phyloP scores from a whole-genome alignment of 2,329 filamentous ascomycete genomes.

The Epichloe festucae region DNA sequence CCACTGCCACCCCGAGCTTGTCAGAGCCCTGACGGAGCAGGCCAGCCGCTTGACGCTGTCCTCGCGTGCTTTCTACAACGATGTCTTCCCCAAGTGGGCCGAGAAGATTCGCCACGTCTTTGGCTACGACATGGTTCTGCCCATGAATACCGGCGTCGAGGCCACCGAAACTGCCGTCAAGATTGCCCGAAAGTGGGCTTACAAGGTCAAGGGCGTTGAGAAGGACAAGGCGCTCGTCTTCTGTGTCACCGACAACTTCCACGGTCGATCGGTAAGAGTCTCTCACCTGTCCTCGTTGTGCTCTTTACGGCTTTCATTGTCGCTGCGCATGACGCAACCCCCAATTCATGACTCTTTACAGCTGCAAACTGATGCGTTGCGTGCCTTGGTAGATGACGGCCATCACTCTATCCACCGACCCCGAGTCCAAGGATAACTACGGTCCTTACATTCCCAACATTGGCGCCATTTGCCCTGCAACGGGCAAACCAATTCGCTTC shows the following conservation, averaged over 20 bases:
- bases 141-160: constrained; percentile 96
- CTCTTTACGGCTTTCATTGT: neutral
- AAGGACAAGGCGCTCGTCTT: constrained; percentile 75
- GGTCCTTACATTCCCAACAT: constrained; percentile 89
- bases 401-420: constrained; percentile 88
- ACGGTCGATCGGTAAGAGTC: constrained; percentile 70
- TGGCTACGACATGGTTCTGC: constrained; percentile 93
- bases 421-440: constrained; percentile 93
- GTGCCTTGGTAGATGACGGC: constrained; percentile 60
- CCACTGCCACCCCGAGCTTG: constrained; percentile 91
- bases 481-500: constrained; percentile 66
- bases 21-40: constrained; percentile 82
- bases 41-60: constrained; percentile 81
- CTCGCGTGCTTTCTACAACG: constrained; percentile 93
- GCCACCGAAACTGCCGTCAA: constrained; percentile 94
- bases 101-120: constrained; percentile 83
- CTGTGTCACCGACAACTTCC: constrained; percentile 83
- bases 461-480: constrained; percentile 63
- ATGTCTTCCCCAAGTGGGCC: constrained; percentile 92
- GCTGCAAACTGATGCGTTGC: neutral
- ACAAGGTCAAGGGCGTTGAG: constrained; percentile 87
- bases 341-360: too few relatives aligned
- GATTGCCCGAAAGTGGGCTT: constrained; percentile 94
- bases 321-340: neutral
- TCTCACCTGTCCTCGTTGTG: constrained; percentile 8